Conservation (phyloP, 2,329 filamentous ascomycete species). For the Colletotrichum ledebouriae region DNA sequence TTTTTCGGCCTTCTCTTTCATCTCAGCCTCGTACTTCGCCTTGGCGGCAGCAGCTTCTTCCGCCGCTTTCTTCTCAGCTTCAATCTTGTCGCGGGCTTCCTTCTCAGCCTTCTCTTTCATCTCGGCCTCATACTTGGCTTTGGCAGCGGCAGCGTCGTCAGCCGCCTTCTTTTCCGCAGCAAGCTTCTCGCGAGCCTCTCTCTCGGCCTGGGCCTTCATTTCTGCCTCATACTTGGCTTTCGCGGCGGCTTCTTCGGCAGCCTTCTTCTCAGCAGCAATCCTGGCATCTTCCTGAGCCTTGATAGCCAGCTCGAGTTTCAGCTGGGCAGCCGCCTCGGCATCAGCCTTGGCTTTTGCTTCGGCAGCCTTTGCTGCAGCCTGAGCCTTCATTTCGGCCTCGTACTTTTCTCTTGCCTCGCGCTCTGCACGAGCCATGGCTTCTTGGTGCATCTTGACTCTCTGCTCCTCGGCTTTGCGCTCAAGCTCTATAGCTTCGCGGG, state of each 20-base stretch:
- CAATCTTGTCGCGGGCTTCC: conserved; percentile 45
- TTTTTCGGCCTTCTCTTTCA: conserved; percentile 54
- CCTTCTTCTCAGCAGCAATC: conserved; percentile 57
- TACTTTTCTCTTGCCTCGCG: conserved; percentile 54
- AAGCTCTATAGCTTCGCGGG: conserved; percentile 60
- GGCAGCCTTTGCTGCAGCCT: conserved; percentile 56
- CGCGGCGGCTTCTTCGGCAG: conserved; percentile 51
- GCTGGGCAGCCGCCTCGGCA: conserved; percentile 56
- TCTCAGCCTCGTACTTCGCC: conserved; percentile 45
- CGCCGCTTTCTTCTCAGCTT: conserved; percentile 50
- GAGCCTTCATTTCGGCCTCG: conserved; percentile 58
- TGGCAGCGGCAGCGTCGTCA: conserved; percentile 46
- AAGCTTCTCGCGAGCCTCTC: conserved; percentile 46
- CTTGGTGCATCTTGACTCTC: conserved; percentile 53
- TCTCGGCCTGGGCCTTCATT: conserved; percentile 55
- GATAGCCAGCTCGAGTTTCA: conserved; percentile 49
- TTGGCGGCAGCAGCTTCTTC: conserved; percentile 47
- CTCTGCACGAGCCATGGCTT: conserved; percentile 50
- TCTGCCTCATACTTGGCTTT: conserved; percentile 49
- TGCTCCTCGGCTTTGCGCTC: conserved; percentile 62
- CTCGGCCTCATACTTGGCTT: conserved; percentile 46
- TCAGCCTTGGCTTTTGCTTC: conserved; percentile 57
- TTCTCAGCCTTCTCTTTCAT: conserved; percentile 54
- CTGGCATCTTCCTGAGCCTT: conserved; percentile 55
- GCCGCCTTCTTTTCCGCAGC: conserved; percentile 50